Evolutionary conservation across 805 yeast genomes (phyloP).

Genomic region (Myxozyma kluyveri): DNA sequence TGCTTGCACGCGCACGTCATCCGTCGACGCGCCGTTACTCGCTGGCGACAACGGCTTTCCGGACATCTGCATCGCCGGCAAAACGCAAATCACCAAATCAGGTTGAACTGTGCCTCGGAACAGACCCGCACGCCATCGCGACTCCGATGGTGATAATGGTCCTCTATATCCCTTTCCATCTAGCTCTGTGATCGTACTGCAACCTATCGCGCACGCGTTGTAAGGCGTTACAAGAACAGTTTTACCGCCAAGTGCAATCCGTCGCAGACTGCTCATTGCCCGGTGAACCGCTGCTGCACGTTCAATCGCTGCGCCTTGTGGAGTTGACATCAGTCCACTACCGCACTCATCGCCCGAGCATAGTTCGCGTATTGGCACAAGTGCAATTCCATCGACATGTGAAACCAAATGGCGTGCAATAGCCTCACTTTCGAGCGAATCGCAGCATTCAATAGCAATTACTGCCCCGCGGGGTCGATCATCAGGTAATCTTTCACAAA

Average conservation of each 20-base stretch:
- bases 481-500: slow-evolving; percentile 1
- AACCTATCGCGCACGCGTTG: too few species aligned
- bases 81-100: slow-evolving; percentile 18
- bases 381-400: too few species aligned
- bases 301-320: slow-evolving; percentile 11
- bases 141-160: too few species aligned
- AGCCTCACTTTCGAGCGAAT: too few species aligned
- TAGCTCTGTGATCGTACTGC: too few species aligned
- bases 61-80: too few species aligned
- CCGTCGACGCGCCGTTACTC: too few species aligned
- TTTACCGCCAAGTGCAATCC: slow-evolving; percentile 9
- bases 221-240: slow-evolving; percentile 16
- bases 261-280: slow-evolving; percentile 3
- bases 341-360: background rate
- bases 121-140: slow-evolving; percentile 19
- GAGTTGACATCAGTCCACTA: background rate
- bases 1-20: too few species aligned
- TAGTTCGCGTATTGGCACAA: too few species aligned
- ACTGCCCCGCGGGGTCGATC: slow-evolving; percentile 22
- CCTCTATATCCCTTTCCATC: too few species aligned
- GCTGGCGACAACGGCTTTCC: too few species aligned
- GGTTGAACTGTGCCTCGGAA: slow-evolving; percentile 22
- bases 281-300: slow-evolving; percentile 15
- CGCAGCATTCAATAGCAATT: slow-evolving; percentile 19
- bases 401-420: too few species aligned